Conservation (phyloP, 2,329 filamentous ascomycete species). For the Fusarium metavorans region DNA sequence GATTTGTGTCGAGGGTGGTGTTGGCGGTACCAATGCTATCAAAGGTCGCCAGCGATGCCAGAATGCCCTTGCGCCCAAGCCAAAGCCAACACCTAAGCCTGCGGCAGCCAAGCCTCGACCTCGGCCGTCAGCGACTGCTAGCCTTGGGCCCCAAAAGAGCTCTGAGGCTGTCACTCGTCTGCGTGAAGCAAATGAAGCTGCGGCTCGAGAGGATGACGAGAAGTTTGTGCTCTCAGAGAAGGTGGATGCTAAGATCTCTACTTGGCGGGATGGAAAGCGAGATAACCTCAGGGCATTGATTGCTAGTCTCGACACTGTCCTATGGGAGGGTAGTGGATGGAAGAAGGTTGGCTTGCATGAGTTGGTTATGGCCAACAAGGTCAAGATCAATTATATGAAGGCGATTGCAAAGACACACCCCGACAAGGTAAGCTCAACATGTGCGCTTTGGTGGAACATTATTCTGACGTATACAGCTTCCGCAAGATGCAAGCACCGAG, state of each 20-base stretch:
- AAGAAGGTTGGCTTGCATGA: constrained; percentile 97
- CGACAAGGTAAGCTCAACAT: constrained; percentile 81
- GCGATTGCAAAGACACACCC: constrained; percentile 98
- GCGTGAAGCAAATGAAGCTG: constrained; percentile 85
- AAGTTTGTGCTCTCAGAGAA: constrained; percentile 89
- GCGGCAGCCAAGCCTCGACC: constrained; percentile 60
- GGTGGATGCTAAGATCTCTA: constrained; percentile 81
- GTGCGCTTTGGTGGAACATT: background rate
- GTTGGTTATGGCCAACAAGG: constrained; percentile 90
- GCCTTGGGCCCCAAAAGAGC: constrained; percentile 60
- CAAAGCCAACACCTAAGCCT: constrained; percentile 60
- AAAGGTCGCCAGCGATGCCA: constrained; percentile 92
- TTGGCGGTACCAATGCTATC: constrained; percentile 86
- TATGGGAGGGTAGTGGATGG: constrained; percentile 95
- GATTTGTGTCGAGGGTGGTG: constrained; percentile 82
- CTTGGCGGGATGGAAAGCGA: constrained; percentile 91
- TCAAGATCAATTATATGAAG: constrained; percentile 99
- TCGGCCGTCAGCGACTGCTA: constrained; percentile 54
- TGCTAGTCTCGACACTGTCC: constrained; percentile 85
- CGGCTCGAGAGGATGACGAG: constrained; percentile 89
- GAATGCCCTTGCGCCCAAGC: constrained; percentile 81
- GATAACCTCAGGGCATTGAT: constrained; percentile 92
- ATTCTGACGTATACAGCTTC: constrained; percentile 59
- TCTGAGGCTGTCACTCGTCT: constrained; percentile 86
- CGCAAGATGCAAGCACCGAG: constrained; percentile 74